These are phyloP conservation scores for Stachybotrys echinatus DNA, from an alignment of 2,329 filamentous ascomycete genomes.

Conservation along the genomic window DNA sequence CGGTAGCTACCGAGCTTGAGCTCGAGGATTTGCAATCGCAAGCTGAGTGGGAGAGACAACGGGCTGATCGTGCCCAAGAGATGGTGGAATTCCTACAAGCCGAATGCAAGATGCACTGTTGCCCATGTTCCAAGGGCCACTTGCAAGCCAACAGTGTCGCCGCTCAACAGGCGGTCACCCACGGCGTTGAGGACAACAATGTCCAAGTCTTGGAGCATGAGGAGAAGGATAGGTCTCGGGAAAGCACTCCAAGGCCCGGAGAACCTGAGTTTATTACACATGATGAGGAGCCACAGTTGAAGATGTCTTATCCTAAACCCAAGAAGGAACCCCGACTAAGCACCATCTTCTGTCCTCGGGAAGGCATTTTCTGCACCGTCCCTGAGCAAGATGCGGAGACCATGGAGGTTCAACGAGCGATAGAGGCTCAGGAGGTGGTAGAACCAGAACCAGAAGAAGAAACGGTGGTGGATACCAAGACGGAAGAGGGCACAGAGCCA, in stretches of 20 bases:
- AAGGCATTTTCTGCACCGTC: slow-evolving; percentile 59
- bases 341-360: slow-evolving; percentile 54
- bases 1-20: slow-evolving; percentile 50
- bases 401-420: slow-evolving; percentile 20
- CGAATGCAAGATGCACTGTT: slow-evolving; percentile 66
- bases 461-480: slow-evolving; percentile 10
- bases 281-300: slow-evolving; percentile 18
- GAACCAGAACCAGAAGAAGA: slow-evolving; percentile 13
- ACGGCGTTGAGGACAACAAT: background rate
- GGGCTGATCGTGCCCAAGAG: slow-evolving; percentile 65
- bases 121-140: slow-evolving; percentile 47
- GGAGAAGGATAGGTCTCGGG: slow-evolving; percentile 1
- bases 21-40: slow-evolving; percentile 50
- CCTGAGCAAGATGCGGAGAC: slow-evolving; percentile 47
- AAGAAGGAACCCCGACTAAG: slow-evolving; percentile 39
- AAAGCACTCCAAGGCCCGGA: background rate
- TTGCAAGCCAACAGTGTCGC: background rate
- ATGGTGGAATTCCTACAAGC: slow-evolving; percentile 71
- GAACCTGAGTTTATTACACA: too few species aligned
- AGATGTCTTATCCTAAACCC: slow-evolving; percentile 15
- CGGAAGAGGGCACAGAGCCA: slow-evolving; percentile 17
- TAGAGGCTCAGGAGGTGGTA: background rate
- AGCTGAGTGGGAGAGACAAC: slow-evolving; percentile 54
- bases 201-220: background rate
- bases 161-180: background rate